phyloP scores from a whole-genome alignment of 306 rosid genomes.

The Trichosanthes truncata region DNA sequence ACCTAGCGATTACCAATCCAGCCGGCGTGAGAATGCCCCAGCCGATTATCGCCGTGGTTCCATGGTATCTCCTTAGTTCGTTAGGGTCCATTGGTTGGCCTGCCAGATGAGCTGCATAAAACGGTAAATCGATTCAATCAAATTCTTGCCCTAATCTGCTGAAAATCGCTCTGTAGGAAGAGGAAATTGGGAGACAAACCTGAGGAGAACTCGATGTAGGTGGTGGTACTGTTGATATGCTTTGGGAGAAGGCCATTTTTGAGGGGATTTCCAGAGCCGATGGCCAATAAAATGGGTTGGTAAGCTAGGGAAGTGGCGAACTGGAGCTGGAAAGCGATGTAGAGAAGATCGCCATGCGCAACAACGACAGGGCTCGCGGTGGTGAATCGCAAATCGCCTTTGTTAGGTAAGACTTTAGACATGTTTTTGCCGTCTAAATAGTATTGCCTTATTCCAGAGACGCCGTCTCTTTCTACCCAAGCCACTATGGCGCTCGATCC shows the following conservation, averaged over 20 bases:
- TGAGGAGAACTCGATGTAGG: not conserved
- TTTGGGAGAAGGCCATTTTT: not conserved
- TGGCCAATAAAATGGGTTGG: slow-evolving; percentile 1
- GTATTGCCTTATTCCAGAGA: slow-evolving; percentile 1
- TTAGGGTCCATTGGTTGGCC: not conserved
- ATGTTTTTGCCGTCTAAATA: not conserved
- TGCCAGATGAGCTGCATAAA: not conserved
- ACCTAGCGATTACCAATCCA: not conserved
- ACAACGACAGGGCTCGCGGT: not conserved
- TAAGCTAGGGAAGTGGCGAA: not conserved
- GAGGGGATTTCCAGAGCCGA: not conserved
- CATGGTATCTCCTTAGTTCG: not conserved
- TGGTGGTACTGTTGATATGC: not conserved
- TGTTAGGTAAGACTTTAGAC: not conserved
- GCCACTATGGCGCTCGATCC: slow-evolving; percentile 19
- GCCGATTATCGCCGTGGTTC: not conserved
- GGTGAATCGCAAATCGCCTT: slow-evolving; percentile 7
- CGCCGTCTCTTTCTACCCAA: not conserved
- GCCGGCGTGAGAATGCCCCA: slow-evolving; percentile 12
- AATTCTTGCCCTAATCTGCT: not conserved
- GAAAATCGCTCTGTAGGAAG: not conserved
- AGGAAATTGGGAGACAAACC: not conserved
- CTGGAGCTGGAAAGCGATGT: slow-evolving; percentile 16
- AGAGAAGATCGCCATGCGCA: not conserved
- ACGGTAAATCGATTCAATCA: not conserved